These are phyloP conservation scores for Metarhizium anisopliae DNA, from an alignment of 2,329 filamentous ascomycete genomes.

Conservation along the genomic window DNA sequence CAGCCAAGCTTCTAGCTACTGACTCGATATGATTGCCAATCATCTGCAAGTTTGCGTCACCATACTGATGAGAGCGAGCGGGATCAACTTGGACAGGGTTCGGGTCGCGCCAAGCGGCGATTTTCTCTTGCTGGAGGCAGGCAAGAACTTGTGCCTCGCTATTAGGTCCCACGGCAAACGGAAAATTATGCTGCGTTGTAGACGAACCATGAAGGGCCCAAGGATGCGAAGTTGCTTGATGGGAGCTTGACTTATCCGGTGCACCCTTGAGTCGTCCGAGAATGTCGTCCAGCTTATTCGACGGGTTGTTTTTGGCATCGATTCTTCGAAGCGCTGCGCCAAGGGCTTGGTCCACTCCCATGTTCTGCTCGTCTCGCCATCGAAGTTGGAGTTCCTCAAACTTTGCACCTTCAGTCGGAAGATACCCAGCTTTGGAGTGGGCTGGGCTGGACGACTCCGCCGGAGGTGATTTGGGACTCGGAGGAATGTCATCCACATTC, in stretches of 20 bases:
- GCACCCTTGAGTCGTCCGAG: constrained; percentile 24
- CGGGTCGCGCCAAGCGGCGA: constrained; percentile 33
- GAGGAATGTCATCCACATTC: constrained; percentile 43
- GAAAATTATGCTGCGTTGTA: constrained; percentile 15
- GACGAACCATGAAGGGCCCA: neutral
- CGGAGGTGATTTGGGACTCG: constrained; percentile 45
- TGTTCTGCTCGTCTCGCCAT: constrained; percentile 36
- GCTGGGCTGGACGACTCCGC: constrained; percentile 19
- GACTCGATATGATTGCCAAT: constrained; percentile 35
- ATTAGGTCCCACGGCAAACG: constrained; percentile 21
- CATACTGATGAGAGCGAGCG: constrained; percentile 27
- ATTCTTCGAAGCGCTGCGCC: constrained; percentile 35
- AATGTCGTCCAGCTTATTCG: constrained; percentile 30
- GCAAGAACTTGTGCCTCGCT: constrained; percentile 32
- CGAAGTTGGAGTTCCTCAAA: constrained; percentile 41
- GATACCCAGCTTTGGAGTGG: constrained; percentile 21
- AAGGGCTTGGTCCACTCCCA: constrained; percentile 33
- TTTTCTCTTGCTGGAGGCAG: constrained; percentile 34
- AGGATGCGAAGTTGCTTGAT: constrained; percentile 6
- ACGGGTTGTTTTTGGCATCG: constrained; percentile 26
- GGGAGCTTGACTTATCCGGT: neutral
- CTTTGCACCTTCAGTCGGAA: constrained; percentile 31
- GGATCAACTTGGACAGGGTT: constrained; percentile 27
- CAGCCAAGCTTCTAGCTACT: constrained; percentile 30
- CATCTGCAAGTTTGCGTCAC: constrained; percentile 32